Evolutionary conservation across 495 filamentous ascomycete genomes (phyloP).

Genomic region (Aspergillus incahuasiensis): DNA sequence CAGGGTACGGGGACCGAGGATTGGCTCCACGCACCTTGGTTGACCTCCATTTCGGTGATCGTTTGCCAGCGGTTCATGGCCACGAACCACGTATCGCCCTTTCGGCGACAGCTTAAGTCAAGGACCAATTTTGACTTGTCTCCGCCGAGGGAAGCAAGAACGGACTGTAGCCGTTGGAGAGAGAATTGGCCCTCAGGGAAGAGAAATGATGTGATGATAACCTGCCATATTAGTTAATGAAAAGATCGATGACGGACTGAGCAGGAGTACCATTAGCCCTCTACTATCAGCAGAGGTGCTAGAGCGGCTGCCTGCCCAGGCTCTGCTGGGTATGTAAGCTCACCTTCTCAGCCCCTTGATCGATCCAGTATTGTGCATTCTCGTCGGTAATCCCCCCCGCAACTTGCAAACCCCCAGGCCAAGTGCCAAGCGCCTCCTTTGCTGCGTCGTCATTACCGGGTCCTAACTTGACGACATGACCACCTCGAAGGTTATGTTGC

Average conservation of each 20-base stretch:
- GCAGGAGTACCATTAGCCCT: too few relatives aligned
- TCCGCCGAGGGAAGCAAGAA: slow-evolving; percentile 64
- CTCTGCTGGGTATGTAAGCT: slow-evolving; percentile 16
- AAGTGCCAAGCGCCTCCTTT: slow-evolving; percentile 64
- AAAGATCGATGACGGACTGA: neutral
- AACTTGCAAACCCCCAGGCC: slow-evolving; percentile 76
- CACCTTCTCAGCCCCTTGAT: slow-evolving; percentile 86
- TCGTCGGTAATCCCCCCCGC: slow-evolving; percentile 84
- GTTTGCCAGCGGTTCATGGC: slow-evolving; percentile 99
- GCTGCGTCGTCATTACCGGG: slow-evolving; percentile 80
- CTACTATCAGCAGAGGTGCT: too few relatives aligned
- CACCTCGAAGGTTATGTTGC: slow-evolving; percentile 65
- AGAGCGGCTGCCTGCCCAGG: too few relatives aligned
- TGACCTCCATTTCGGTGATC: slow-evolving; percentile 91
- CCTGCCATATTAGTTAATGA: slow-evolving; percentile 44
- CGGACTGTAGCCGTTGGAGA: slow-evolving; percentile 61
- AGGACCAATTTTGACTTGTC: slow-evolving; percentile 83
- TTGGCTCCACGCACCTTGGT: slow-evolving; percentile 53
- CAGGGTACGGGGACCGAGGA: neutral
- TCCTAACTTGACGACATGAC: slow-evolving; percentile 94
- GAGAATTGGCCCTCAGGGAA: slow-evolving; percentile 83
- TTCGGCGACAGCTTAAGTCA: slow-evolving; percentile 82
- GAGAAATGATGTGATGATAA: slow-evolving; percentile 82
- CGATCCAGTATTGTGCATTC: slow-evolving; percentile 85
- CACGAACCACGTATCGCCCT: slow-evolving; percentile 77